Base-by-base conservation (phyloP, 352 stramenopile species). In the Globisporangium parvum region DNA sequence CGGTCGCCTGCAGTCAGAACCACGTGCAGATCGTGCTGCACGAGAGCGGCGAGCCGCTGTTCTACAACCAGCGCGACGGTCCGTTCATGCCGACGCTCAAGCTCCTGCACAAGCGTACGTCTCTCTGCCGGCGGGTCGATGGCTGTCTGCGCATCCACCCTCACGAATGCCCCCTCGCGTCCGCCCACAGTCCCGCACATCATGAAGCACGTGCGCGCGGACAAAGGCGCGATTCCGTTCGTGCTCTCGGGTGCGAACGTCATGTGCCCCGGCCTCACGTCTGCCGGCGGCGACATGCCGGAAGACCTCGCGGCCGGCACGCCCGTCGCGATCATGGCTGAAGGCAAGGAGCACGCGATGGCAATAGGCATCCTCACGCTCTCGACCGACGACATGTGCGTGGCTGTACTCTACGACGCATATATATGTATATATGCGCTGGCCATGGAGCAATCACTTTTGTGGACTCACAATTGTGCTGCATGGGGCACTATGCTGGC, bases 161-260 rank as follows among this genome's bases (percentile, higher is more conserved):
- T n/a, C n/a, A n/a, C n/a, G n/a, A n/a, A n/a, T n/a, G n/a, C n/a
- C n/a, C n/a, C n/a, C n/a, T n/a, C n/a, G n/a, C n/a, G n/a, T n/a
- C n/a, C n/a, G n/a, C n/a, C 1, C 40, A 15, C 51, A 95, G 80
- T 95, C 40, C 92, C 92, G 41, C 80, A 93, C 52, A 88, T 97
- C 44, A 98, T 98, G 91, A 92, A 93, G 63, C 77, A 85, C 53
- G 91, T 97, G 61, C 79, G 88, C 44, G 96, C 98, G 2, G 97
- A 99, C 77, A 98, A 98, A 71, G 97, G 97, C 47, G 97, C 96
- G 1, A 99, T 99, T 75, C 96, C 95, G 52, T 99, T 98, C 66
- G 76, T 99, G 55, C 73, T 99, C 14, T 98, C 95, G 6, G 97
- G 97, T 17, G 96, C 97, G 23, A 98, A 99, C 77, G 94, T 99